These are phyloP conservation scores for Phialocephala sp. DNA, from an alignment of 2,329 filamentous ascomycete genomes.

Conservation along the genomic window DNA sequence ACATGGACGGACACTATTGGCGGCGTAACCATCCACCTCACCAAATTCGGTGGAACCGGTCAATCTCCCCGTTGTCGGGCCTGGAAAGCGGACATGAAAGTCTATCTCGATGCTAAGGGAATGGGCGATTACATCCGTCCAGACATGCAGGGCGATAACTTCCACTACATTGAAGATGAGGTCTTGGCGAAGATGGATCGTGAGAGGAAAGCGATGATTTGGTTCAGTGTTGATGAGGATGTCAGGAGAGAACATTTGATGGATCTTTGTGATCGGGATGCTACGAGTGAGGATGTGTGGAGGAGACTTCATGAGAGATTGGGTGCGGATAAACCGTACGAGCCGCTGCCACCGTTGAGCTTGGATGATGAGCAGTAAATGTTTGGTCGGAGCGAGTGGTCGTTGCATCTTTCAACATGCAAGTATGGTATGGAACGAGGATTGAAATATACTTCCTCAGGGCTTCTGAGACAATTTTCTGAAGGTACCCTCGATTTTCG, in stretches of 20 bases:
- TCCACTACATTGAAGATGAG: conserved; percentile 21
- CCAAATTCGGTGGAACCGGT: conserved; percentile 12
- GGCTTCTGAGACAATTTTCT: neutral
- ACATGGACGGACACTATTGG: conserved; percentile 21
- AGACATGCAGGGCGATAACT: conserved; percentile 17
- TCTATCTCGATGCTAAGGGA: conserved; percentile 25
- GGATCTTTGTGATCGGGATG: conserved; percentile 22
- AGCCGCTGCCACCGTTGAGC: conserved; percentile 17
- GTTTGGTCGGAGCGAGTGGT: neutral
- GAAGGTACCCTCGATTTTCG: neutral
- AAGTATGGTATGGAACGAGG: neutral
- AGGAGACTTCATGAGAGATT: conserved; percentile 23
- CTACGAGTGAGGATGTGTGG: conserved; percentile 23
- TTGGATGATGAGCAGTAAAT: conserved; percentile 14
- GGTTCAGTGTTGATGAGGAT: conserved; percentile 22
- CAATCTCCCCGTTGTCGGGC: conserved; percentile 9
- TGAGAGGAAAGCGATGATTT: conserved; percentile 26
- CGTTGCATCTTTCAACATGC: neutral
- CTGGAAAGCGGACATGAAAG: conserved; percentile 27
- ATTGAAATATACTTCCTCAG: neutral
- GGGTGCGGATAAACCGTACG: conserved; percentile 18
- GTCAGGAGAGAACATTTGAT: conserved; percentile 22
- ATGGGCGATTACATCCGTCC: conserved; percentile 19
- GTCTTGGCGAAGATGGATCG: conserved; percentile 17
- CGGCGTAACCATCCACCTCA: conserved; percentile 21